Evolutionary conservation across 2,329 filamentous ascomycete genomes (phyloP).

Genomic region (Pyrenophora seminiperda): DNA sequence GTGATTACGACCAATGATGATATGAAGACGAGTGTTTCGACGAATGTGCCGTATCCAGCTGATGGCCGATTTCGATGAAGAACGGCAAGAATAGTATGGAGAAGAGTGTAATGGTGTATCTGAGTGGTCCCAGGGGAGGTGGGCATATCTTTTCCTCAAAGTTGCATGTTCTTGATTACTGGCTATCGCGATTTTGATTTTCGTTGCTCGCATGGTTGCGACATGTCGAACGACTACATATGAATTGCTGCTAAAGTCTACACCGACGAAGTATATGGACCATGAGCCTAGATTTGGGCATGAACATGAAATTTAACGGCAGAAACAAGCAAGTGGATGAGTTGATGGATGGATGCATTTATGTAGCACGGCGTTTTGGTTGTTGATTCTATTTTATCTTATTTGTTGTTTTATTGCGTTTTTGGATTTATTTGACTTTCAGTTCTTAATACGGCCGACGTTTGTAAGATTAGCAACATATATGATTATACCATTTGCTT

Average conservation of each 20-base stretch:
- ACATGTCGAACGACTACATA: not conserved
- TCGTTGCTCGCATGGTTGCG: not conserved
- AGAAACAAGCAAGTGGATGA: constrained; percentile 5
- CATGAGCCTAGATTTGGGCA: constrained; percentile 6
- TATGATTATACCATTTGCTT: constrained; percentile 10
- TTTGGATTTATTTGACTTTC: not conserved
- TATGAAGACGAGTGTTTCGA: constrained; percentile 13
- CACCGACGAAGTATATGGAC: constrained; percentile 10
- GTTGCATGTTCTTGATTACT: not conserved
- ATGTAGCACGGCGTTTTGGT: constrained; percentile 10
- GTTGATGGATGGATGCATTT: constrained; percentile 2
- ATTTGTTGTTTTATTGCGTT: too few relatives aligned
- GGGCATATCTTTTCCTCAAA: not conserved
- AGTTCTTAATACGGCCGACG: not conserved
- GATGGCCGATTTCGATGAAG: constrained; percentile 5
- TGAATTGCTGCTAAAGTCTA: constrained; percentile 10
- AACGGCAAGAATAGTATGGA: constrained; percentile 2
- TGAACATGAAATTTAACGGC: constrained; percentile 5
- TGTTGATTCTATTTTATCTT: too few relatives aligned
- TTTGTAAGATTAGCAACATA: constrained; percentile 11
- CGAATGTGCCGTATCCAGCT: constrained; percentile 7
- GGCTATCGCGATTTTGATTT: not conserved
- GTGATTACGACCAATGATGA: constrained; percentile 13
- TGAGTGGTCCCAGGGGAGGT: too few relatives aligned
- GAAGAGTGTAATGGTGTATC: not conserved